Evolutionary conservation across 83 land plant species (phyloP).

Genomic region (Diphasiastrum complanatum): DNA sequence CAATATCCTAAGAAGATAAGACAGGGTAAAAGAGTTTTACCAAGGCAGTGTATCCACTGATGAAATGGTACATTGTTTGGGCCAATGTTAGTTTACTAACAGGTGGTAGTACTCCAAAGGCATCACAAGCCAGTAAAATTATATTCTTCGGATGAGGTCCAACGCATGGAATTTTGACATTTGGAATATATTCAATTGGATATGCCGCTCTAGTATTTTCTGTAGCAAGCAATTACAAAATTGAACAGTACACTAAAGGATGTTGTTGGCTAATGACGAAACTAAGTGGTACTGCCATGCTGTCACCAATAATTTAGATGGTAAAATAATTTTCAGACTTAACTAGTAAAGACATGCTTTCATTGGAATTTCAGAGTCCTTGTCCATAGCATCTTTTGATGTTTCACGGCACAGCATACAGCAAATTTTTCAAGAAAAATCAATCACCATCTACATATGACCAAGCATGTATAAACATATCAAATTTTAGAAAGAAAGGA

Average conservation of each 20-base stretch:
- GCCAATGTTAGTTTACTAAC: constrained; percentile 72
- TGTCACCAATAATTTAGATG: neutral
- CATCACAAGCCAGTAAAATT: constrained; percentile 73
- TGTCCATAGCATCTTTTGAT: too few species aligned
- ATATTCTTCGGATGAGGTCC: constrained; percentile 80
- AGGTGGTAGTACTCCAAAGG: constrained; percentile 79
- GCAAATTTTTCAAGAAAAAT: neutral
- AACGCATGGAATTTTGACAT: constrained; percentile 70
- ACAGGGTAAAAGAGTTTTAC: constrained; percentile 17
- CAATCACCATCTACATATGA: neutral
- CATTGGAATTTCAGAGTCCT: too few species aligned
- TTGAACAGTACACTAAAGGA: neutral
- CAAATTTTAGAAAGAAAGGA: neutral
- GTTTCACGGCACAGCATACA: too few species aligned
- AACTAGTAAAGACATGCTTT: too few species aligned
- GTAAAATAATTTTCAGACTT: neutral
- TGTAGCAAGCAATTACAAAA: constrained; percentile 28
- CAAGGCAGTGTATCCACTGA: constrained; percentile 86
- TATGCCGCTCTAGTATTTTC: constrained; percentile 83
- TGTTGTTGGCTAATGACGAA: neutral
- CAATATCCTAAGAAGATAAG: too few species aligned
- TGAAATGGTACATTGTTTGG: constrained; percentile 88
- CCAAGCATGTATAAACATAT: neutral
- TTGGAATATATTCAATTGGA: constrained; percentile 77
- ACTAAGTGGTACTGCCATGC: neutral